Evolutionary conservation across 768 basidiomycete species (phyloP).

Genomic region (Pisolithus sp.): DNA sequence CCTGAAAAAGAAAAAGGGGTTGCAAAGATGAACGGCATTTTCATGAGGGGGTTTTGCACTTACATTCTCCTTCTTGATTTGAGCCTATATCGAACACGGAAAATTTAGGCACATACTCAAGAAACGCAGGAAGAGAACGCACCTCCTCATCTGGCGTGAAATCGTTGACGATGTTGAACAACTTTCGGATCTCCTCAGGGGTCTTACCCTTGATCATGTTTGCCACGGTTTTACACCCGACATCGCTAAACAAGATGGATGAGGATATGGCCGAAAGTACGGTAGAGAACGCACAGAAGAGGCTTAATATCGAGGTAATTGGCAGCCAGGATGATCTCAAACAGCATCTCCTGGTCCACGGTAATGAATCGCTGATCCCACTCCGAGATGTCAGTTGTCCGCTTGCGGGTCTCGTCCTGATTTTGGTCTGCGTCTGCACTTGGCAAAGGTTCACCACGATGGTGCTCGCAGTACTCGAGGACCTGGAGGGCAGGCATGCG

Average conservation of each 20-base stretch:
- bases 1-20: conserved; percentile 37
- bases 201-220: conserved; percentile 99
- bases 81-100: conserved; percentile 48
- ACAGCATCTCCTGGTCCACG: conserved; percentile 99
- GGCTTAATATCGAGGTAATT: conserved; percentile 99
- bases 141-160: conserved; percentile 99
- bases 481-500: conserved; percentile 48
- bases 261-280: neutral
- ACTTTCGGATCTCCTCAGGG: conserved; percentile 96
- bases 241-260: conserved; percentile 56
- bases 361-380: conserved; percentile 99
- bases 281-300: conserved; percentile 61
- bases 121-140: conserved; percentile 13
- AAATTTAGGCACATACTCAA: neutral
- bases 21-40: conserved; percentile 11
- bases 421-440: conserved; percentile 71
- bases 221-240: conserved; percentile 97
- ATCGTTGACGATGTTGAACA: conserved; percentile 97
- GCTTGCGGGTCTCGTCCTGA: conserved; percentile 92
- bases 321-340: conserved; percentile 98
- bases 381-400: conserved; percentile 97
- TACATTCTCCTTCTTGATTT: conserved; percentile 99
- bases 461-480: conserved; percentile 98
- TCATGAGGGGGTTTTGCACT: conserved; percentile 26
- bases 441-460: conserved; percentile 95